Conservation (phyloP, 2,329 filamentous ascomycete species). For the Pyrenochaeta sp. region DNA sequence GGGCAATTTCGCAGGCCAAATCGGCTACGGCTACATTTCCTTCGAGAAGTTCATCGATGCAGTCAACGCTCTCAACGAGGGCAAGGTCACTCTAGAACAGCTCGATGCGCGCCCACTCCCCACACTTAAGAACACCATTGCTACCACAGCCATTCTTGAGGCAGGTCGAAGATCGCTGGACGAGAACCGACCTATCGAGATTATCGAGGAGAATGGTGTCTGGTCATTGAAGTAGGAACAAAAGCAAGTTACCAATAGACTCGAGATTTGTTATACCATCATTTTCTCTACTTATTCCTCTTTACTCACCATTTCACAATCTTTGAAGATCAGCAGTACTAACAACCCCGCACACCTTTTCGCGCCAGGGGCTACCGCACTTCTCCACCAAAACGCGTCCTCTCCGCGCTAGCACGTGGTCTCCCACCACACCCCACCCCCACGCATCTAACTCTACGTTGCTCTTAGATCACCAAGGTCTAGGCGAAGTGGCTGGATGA, state of each 20-base stretch:
- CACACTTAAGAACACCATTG: conserved; percentile 86
- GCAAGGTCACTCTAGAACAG: conserved; percentile 73
- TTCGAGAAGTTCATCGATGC: conserved; percentile 97
- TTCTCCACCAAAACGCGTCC: neutral
- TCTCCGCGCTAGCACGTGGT: conserved; percentile 1
- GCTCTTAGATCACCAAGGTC: neutral
- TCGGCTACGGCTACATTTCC: conserved; percentile 90
- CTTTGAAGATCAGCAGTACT: neutral
- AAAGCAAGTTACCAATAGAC: conserved; percentile 8
- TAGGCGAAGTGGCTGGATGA: conserved; percentile 2
- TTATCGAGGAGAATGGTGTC: conserved; percentile 68
- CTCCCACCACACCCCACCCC: neutral
- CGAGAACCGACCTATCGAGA: conserved; percentile 78
- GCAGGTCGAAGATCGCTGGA: conserved; percentile 86
- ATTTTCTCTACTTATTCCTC: neutral
- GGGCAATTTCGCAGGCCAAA: conserved; percentile 91
- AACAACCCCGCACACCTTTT: neutral
- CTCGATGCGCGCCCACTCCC: conserved; percentile 83
- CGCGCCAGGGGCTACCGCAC: neutral
- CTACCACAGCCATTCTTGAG: conserved; percentile 89
- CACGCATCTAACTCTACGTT: neutral
- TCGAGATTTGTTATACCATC: neutral
- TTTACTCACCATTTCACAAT: neutral
- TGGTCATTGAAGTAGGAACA: conserved; percentile 77
- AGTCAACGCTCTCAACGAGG: conserved; percentile 78